Percentiles rank a stretch among this genome's conserved stretches.
Evolutionary conservation across 2,329 filamentous ascomycete species (phyloP).

Genomic region (Thielaviopsis ethacetica): DNA sequence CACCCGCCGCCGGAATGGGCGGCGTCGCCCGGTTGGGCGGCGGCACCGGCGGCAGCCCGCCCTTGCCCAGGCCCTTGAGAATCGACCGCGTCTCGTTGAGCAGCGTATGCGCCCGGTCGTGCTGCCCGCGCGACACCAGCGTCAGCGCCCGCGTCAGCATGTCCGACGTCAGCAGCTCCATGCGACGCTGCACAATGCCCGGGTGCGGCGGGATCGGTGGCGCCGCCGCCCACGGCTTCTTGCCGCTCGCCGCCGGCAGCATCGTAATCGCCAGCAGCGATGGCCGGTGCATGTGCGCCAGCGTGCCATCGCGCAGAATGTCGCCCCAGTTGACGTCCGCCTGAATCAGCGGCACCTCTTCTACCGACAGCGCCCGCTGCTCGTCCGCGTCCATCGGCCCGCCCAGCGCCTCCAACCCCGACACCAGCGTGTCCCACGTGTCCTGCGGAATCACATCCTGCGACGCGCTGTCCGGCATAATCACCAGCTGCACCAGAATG

Average conservation of each 20-base stretch:
- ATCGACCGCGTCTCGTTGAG: slow-evolving; percentile 89
- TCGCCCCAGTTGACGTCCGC: slow-evolving; percentile 90
- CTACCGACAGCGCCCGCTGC: slow-evolving; percentile 66
- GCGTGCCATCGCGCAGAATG: slow-evolving; percentile 72
- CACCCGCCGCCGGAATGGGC: slow-evolving; percentile 17
- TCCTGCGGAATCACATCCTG: slow-evolving; percentile 83
- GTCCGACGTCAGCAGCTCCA: slow-evolving; percentile 94
- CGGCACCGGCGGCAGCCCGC: slow-evolving; percentile 77
- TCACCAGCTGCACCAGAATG: slow-evolving; percentile 84
- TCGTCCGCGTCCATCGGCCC: slow-evolving; percentile 78
- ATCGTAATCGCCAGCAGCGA: slow-evolving; percentile 91
- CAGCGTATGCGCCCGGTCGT: slow-evolving; percentile 84
- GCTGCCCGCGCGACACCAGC: slow-evolving; percentile 76
- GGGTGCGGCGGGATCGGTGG: slow-evolving; percentile 91
- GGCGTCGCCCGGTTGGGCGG: slow-evolving; percentile 27
- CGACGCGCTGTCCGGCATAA: slow-evolving; percentile 66
- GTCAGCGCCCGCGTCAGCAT: slow-evolving; percentile 91
- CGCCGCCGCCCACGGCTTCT: slow-evolving; percentile 46
- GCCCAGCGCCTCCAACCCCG: slow-evolving; percentile 81
- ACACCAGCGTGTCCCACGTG: slow-evolving; percentile 94
- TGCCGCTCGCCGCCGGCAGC: slow-evolving; percentile 54
- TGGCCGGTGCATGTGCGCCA: slow-evolving; percentile 73
- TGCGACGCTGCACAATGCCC: slow-evolving; percentile 84
- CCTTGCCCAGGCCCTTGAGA: slow-evolving; percentile 88
- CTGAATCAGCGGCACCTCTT: slow-evolving; percentile 89